phyloP scores from a whole-genome alignment of 129 eudicot species.

The Saussurea involucrata region DNA sequence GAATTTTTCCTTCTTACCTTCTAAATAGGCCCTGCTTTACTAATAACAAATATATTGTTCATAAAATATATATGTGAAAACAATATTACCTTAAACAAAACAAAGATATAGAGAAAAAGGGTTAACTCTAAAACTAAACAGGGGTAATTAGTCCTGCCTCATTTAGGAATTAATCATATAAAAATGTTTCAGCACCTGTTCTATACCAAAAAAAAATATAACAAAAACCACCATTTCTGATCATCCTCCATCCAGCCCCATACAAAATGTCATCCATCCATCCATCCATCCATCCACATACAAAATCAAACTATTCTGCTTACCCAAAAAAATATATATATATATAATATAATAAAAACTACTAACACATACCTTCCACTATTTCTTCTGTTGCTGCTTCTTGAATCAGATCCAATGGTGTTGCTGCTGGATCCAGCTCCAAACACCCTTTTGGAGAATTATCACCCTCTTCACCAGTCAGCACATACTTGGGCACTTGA shows the following conservation, averaged over 20 bases:
- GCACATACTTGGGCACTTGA: slow-evolving; percentile 63
- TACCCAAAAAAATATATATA: background rate
- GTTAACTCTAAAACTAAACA: background rate
- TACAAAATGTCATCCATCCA: background rate
- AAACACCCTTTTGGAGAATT: slow-evolving; percentile 75
- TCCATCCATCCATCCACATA: slow-evolving; percentile 4
- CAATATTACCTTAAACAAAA: background rate
- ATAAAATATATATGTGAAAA: no score
- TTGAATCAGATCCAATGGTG: slow-evolving; percentile 80
- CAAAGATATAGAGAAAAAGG: background rate
- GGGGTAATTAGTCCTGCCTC: slow-evolving; percentile 23
- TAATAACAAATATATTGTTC: no score
- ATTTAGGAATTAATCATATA: slow-evolving; percentile 20
- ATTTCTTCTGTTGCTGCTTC: slow-evolving; percentile 13
- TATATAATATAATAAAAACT: background rate
- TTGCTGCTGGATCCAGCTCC: slow-evolving; percentile 96
- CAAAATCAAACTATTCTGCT: slow-evolving; percentile 17
- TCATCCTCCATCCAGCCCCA: no score
- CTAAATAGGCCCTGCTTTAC: no score
- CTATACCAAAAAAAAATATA: slow-evolving; percentile 13
- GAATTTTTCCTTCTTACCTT: no score
- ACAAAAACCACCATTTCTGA: background rate
- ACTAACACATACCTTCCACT: slow-evolving; percentile 24
- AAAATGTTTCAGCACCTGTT: slow-evolving; percentile 11
- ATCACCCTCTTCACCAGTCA: slow-evolving; percentile 62